These are phyloP conservation scores for Neurospora sp. DNA, from an alignment of 2,329 filamentous ascomycete genomes.

Conservation along the genomic window DNA sequence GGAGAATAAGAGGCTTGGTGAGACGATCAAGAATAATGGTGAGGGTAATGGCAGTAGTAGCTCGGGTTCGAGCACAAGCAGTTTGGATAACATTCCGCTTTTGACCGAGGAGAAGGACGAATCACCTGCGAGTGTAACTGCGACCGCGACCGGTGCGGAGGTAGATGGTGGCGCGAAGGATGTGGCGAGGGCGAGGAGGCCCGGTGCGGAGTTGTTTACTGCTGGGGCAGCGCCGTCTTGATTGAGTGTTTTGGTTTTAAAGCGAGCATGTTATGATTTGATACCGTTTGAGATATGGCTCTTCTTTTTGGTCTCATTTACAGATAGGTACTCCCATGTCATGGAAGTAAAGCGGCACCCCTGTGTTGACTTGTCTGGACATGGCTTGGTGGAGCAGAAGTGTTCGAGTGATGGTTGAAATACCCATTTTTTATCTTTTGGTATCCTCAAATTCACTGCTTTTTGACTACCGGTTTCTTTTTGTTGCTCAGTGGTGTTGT, in stretches of 20 bases:
- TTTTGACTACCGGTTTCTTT: too few relatives aligned
- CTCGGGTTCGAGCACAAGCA: constrained; percentile 8
- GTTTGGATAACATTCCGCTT: constrained; percentile 47
- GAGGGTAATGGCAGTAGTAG: neutral
- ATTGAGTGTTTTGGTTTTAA: neutral
- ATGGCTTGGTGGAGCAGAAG: neutral
- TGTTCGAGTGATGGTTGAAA: neutral
- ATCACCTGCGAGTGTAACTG: constrained; percentile 7
- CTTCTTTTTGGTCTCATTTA: neutral
- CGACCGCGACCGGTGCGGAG: constrained; percentile 17
- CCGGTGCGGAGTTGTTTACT: constrained; percentile 1
- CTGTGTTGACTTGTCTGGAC: neutral
- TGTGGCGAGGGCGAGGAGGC: constrained; percentile 37
- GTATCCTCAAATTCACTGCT: too few relatives aligned
- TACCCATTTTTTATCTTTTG: too few relatives aligned
- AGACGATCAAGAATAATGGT: neutral
- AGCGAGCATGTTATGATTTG: neutral
- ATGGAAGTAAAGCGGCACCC: neutral
- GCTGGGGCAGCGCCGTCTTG: neutral
- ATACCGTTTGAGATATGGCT: neutral
- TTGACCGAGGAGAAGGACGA: constrained; percentile 35
- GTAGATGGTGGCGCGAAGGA: constrained; percentile 34
- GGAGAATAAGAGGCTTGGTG: constrained; percentile 11
- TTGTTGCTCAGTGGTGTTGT: too few relatives aligned
- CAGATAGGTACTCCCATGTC: neutral